These are phyloP conservation scores for Ceratocystis colombiana DNA, from an alignment of 2,329 filamentous ascomycete species.

Conservation along the genomic window DNA sequence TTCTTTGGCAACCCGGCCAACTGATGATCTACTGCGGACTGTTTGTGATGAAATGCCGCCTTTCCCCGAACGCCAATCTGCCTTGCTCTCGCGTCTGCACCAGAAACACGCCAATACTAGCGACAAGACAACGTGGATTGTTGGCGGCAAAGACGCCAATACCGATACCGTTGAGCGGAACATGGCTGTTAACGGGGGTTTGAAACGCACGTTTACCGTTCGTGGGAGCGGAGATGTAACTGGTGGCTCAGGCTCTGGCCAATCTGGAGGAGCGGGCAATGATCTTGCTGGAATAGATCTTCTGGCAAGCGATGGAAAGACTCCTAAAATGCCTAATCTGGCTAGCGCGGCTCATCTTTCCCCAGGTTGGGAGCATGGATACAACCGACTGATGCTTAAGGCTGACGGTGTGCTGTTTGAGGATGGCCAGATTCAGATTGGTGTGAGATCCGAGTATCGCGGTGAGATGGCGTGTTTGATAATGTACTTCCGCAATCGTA, in stretches of 20 bases:
- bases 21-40: slow-evolving; percentile 83
- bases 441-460: slow-evolving; percentile 85
- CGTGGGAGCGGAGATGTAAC: slow-evolving; percentile 41
- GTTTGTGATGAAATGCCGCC: slow-evolving; percentile 98
- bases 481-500: slow-evolving; percentile 92
- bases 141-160: slow-evolving; percentile 94
- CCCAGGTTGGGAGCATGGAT: slow-evolving; percentile 88
- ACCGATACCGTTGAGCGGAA: slow-evolving; percentile 67
- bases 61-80: slow-evolving; percentile 89
- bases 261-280: slow-evolving; percentile 34
- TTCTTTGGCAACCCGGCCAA: slow-evolving; percentile 70
- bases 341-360: slow-evolving; percentile 87
- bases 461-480: slow-evolving; percentile 94
- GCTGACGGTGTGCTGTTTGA: slow-evolving; percentile 87
- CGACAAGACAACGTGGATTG: slow-evolving; percentile 93
- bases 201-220: slow-evolving; percentile 76
- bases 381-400: slow-evolving; percentile 67
- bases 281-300: slow-evolving; percentile 76
- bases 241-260: slow-evolving; percentile 31
- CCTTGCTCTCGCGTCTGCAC: slow-evolving; percentile 80
- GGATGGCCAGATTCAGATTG: slow-evolving; percentile 86
- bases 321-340: slow-evolving; percentile 64
- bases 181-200: slow-evolving; percentile 67
- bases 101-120: slow-evolving; percentile 88
- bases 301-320: slow-evolving; percentile 49